Percentiles rank a stretch among this genome's conserved stretches.
Evolutionary conservation across 345 rosid species (phyloP).

Genomic region (Eucalyptus pumila): DNA sequence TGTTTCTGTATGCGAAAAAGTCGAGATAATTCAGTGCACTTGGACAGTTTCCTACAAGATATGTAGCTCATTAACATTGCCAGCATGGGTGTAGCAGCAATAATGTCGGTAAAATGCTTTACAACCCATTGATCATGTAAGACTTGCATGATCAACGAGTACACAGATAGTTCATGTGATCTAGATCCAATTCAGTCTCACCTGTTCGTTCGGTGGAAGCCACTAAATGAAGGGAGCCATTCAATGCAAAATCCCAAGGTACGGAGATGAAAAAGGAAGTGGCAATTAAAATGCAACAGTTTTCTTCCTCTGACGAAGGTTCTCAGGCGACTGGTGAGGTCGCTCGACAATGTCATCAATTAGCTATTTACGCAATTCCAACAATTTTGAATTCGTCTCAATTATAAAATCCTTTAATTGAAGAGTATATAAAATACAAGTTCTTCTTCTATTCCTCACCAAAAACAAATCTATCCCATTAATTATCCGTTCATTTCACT

Average conservation of each 20-base stretch:
- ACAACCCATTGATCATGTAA: background rate
- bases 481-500: no score
- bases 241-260: background rate
- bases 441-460: no score
- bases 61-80: background rate
- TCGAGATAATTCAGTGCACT: background rate
- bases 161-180: background rate
- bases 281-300: background rate
- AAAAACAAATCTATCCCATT: no score
- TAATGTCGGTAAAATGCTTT: background rate
- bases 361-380: background rate
- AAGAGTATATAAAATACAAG: no score
- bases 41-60: background rate
- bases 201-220: no score
- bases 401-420: background rate
- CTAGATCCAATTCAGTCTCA: background rate
- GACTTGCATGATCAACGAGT: background rate
- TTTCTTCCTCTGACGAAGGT: background rate
- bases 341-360: background rate
- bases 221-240: no score
- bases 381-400: background rate
- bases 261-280: background rate
- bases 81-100: background rate
- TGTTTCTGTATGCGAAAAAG: background rate
- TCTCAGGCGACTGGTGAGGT: background rate